Evolutionary conservation across 2,329 filamentous ascomycete species (phyloP).

Genomic region (Thelonectria rubi): DNA sequence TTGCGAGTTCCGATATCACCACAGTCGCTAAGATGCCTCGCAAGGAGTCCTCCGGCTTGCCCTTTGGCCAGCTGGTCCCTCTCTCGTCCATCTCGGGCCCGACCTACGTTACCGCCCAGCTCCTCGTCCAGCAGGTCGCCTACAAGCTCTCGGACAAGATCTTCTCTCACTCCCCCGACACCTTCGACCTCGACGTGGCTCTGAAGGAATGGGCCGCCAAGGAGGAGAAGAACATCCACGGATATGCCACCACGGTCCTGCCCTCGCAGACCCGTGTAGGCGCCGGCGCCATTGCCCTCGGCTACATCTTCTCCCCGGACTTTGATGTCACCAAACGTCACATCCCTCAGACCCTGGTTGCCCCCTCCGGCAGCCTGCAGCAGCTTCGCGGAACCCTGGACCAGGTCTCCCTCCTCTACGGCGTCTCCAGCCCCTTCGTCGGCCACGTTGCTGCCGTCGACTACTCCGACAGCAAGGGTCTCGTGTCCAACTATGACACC

Average conservation of each 20-base stretch:
- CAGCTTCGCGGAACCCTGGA: conserved; percentile 86
- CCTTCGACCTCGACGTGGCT: conserved; percentile 88
- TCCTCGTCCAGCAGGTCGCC: conserved; percentile 93
- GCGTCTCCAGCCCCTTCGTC: conserved; percentile 90
- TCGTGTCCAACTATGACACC: conserved; percentile 88
- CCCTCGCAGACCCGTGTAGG: conserved; percentile 87
- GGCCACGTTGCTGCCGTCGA: conserved; percentile 92
- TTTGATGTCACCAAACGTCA: conserved; percentile 92
- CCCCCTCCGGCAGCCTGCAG: conserved; percentile 82
- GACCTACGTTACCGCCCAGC: conserved; percentile 92
- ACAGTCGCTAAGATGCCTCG: conserved; percentile 43
- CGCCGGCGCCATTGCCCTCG: conserved; percentile 89
- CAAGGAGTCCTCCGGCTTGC: conserved; percentile 61
- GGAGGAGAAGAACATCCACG: conserved; percentile 81
- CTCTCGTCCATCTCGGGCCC: conserved; percentile 78
- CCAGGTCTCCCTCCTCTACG: conserved; percentile 90
- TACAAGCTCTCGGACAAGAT: conserved; percentile 96
- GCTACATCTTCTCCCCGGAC: conserved; percentile 97
- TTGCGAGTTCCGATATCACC: conserved; percentile 20
- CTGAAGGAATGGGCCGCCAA: conserved; percentile 78
- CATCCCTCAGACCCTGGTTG: conserved; percentile 89
- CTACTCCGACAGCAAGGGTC: conserved; percentile 73
- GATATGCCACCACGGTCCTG: conserved; percentile 79
- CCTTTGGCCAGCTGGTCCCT: conserved; percentile 65
- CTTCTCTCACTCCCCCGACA: conserved; percentile 94